Base-by-base conservation (phyloP, 805 yeast genomes). In the Candida sonorensis region DNA sequence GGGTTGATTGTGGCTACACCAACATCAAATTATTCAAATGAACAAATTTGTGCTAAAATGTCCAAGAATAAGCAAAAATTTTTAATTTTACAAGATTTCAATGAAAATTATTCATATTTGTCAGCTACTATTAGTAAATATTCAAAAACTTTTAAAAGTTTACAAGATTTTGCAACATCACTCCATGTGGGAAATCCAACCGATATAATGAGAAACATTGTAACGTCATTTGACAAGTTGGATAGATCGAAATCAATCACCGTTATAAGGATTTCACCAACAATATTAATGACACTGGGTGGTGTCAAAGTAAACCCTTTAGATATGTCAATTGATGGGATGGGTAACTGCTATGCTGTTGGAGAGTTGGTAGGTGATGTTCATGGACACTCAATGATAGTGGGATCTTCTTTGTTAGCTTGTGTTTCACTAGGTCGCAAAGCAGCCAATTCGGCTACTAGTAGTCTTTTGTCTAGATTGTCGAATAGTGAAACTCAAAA, bases 301-400 rank as follows among this genome's bases (percentile, higher is more conserved):
- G 85, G 86, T 29, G 72, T 75, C 5, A 66, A 67, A 50, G 72
- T 75, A 35, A 64, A 74, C 46, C 30, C 35, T 5, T 43, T 17
- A 45, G 54, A 26, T 43, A 58, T 20, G 43, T 51, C 27, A 46
- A 52, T 12, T 35, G 51, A 2, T 8, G 44, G 44, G 2, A 5
- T 45, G 4, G 55, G 69, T 3, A 45, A 54, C 2, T 76, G 77
- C 11, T 77, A 62, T 50, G 83, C 83, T 0, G 72, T 72, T 14
- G 86, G 85, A 10, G 85, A 78, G 49, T 69, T 74, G 14, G 69
- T 78, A 29, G 84, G 83, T 13, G 85, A 83, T 26, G 70, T 77
- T 5, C 84, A 77, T 48, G 85, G 85, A 9, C 66, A 61, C 11
- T 74, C 75, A 44, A 64, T 83, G 51, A 53, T 78, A 17, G 77